Conservation (phyloP, 2,329 filamentous ascomycete species). For the Pestalotiopsis sp. region DNA sequence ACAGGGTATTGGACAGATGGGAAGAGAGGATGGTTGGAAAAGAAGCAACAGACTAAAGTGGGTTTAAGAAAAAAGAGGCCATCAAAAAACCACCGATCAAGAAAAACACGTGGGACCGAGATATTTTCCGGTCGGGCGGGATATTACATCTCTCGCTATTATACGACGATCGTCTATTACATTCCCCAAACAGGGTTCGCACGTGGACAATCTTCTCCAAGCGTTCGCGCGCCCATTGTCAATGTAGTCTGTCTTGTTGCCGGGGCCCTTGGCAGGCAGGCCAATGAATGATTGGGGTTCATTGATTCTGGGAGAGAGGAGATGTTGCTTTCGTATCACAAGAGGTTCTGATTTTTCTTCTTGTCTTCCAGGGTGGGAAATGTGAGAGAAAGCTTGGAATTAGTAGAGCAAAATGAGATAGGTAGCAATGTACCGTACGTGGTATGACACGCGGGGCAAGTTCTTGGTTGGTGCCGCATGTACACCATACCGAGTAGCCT, state of each 20-base stretch:
- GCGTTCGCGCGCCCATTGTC: neutral
- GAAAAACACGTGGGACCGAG: constrained; percentile 7
- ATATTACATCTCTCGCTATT: constrained; percentile 5
- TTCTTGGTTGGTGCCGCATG: too few species aligned
- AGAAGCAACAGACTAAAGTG: neutral
- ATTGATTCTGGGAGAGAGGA: neutral
- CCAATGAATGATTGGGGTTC: neutral
- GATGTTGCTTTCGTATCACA: neutral
- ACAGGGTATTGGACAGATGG: neutral
- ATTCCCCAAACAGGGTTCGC: constrained; percentile 3
- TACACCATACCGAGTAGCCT: too few species aligned
- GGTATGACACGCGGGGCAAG: too few species aligned
- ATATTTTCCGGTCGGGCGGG: constrained; percentile 12
- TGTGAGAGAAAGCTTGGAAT: too few species aligned
- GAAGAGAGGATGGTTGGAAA: neutral
- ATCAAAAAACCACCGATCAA: neutral
- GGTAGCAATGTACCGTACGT: too few species aligned
- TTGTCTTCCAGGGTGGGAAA: too few species aligned
- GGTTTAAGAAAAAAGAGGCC: neutral
- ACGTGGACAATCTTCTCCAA: constrained; percentile 4
- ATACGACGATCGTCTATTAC: constrained; percentile 9
- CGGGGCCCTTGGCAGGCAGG: neutral
- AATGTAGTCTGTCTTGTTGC: neutral
- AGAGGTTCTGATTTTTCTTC: too few species aligned
- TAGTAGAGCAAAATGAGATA: too few species aligned